Base-by-base conservation (phyloP, 1,139 yeast species). In the Scheffersomyces segobiensis region DNA sequence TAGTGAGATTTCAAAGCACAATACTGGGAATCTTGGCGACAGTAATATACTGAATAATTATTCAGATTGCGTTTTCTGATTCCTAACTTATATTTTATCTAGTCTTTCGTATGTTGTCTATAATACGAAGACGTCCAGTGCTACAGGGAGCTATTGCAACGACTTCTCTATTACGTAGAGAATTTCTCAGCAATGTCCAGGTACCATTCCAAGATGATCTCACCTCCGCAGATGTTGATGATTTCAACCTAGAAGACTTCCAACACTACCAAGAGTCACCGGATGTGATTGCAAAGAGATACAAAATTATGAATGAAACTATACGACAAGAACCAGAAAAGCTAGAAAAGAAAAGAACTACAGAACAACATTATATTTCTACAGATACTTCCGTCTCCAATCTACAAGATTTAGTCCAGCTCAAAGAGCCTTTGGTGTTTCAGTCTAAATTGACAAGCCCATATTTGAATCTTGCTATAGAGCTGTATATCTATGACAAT, bases 391-490 rank as follows among this genome's bases (percentile, higher is more conserved):
- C 32, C 12, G 8, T 21, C 3, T 20, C 54, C 17, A 3, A 53
- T 46, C 55, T 65, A 19, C 67, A 57, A 61, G 68, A 61, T 19
- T 63, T 56, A 46, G 69, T 65, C 6, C 49, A 24, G 24, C 57
- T 60, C n/a, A 68, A 61, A 54, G 65, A 59, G 55, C 83, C 77
- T 5, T 67, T 67, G 56, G 66, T 76, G 47, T 84, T 93, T 14
- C 74, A 72, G 0, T 77, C 85, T 1, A 72, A 71, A n/a, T 72
- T 86, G 19, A 68, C 74, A 6, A 83, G 89, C 66, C 98, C 99
- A 2, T 86, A 80, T 65, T 66, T 85, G 54, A 96, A 96, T 68
- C 78, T 96, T 14, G 93, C 98, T 1, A 69, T 93, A 6, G 99
- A 96, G 67, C 91, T 91, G 63, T 89, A 85, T 67, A 75, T 95